These are phyloP conservation scores for Mycena venus DNA, from an alignment of 768 basidiomycete genomes.

Conservation along the genomic window DNA sequence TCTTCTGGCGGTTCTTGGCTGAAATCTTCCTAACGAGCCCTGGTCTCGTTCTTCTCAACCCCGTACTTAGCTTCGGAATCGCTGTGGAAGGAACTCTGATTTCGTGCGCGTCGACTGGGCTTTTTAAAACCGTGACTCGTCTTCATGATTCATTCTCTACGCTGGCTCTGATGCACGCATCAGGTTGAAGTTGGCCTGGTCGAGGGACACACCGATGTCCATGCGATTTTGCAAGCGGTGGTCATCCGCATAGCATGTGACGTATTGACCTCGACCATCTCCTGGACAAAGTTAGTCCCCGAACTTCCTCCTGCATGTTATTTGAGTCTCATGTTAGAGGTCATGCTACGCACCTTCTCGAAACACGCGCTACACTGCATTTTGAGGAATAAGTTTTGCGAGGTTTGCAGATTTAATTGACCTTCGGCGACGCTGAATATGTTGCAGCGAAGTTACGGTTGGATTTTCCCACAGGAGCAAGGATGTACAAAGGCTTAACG, in stretches of 20 bases:
- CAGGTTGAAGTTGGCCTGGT: conserved; percentile 4
- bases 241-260: no score
- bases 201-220: no score
- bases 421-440: background rate
- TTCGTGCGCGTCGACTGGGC: background rate
- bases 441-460: background rate
- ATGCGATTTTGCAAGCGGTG: no score
- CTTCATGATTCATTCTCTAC: background rate
- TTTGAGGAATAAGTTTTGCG: background rate
- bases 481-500: background rate
- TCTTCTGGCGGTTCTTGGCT: background rate
- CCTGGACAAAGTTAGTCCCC: no score
- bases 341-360: no score
- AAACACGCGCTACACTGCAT: no score
- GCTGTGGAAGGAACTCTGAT: background rate
- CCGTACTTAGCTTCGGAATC: background rate
- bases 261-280: no score
- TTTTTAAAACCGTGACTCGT: background rate
- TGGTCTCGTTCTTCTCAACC: background rate
- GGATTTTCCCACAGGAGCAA: conserved; percentile 6
- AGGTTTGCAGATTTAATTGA: background rate
- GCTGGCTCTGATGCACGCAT: no score
- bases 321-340: no score
- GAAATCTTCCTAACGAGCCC: conserved; percentile 4
- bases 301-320: no score